A percentile compares a stretch with the other conserved stretches of the same genome.
These are phyloP conservation scores for Acacia concinna DNA, from an alignment of 331 rosid species.

Conservation along the genomic window DNA sequence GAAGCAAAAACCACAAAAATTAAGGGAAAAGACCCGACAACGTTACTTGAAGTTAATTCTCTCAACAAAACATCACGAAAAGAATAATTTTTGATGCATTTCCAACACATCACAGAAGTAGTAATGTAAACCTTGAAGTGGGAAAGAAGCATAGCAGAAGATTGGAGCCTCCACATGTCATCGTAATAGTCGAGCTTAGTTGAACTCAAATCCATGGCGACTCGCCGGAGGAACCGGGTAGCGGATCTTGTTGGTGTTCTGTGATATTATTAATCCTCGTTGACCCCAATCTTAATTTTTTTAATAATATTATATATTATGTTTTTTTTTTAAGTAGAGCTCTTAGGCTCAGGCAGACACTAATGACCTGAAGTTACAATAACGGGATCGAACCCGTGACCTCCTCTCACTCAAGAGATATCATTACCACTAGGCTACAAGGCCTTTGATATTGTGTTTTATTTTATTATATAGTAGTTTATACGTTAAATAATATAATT, in stretches of 20 bases:
- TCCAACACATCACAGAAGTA: neutral
- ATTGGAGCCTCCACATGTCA: constrained; percentile 63
- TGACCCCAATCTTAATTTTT: no score
- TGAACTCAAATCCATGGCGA: constrained; percentile 48
- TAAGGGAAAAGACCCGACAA: neutral
- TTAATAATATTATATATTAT: no score
- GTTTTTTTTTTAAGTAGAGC: no score
- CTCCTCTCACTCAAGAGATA: no score
- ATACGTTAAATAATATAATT: no score
- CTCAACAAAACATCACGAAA: neutral
- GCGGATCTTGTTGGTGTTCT: neutral
- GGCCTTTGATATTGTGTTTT: no score
- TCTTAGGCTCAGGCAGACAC: no score
- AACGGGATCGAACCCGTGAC: no score
- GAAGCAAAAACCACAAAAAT: neutral
- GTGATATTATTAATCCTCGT: neutral
- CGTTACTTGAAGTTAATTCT: neutral
- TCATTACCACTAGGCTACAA: no score
- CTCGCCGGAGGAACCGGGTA: neutral
- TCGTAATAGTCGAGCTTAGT: constrained; percentile 67
- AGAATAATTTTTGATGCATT: neutral
- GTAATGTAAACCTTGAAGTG: constrained; percentile 41
- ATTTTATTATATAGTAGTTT: no score
- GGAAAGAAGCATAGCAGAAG: constrained; percentile 53
- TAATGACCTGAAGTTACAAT: no score